Conservation (phyloP, 2,329 filamentous ascomycete species). For the Cladophialophora immunda region DNA sequence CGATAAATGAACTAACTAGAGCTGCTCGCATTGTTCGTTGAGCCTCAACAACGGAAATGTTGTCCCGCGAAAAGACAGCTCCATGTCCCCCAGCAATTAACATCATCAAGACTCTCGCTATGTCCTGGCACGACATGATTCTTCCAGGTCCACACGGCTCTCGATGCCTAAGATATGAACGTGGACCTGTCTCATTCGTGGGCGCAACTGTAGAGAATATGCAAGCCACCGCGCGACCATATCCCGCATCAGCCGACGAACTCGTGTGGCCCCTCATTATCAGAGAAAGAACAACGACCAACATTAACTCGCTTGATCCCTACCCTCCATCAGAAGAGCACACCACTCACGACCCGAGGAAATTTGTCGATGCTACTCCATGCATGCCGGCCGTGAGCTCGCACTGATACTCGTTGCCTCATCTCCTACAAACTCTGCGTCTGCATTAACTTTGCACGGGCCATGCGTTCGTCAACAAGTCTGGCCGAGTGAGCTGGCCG, state of each 20-base stretch:
- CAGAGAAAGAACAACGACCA: constrained; percentile 18
- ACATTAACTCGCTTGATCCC: constrained; percentile 10
- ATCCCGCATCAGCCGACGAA: constrained; percentile 7
- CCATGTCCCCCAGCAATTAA: constrained; percentile 8
- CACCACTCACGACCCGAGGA: constrained; percentile 6
- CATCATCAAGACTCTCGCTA: constrained; percentile 9
- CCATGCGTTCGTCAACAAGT: constrained; percentile 6
- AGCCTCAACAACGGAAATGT: constrained; percentile 1
- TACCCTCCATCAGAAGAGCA: constrained; percentile 8
- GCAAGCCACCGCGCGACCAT: constrained; percentile 7
- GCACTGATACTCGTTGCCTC: constrained; percentile 11
- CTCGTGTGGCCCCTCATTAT: constrained; percentile 13
- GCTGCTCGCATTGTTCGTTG: constrained; percentile 7
- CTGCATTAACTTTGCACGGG: constrained; percentile 2
- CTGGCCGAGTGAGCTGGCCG: constrained; percentile 2
- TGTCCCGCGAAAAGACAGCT: neutral
- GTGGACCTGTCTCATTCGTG: constrained; percentile 15
- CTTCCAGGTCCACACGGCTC: neutral
- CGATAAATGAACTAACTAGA: neutral
- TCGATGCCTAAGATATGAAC: constrained; percentile 11
- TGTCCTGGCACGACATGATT: constrained; percentile 4
- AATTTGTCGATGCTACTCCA: constrained; percentile 4
- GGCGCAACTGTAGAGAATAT: constrained; percentile 14
- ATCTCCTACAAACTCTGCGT: constrained; percentile 2
- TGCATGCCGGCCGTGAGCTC: constrained; percentile 3